Evolutionary conservation across 2,329 filamentous ascomycete species (phyloP).

Genomic region (Intubia oerlemansii): DNA sequence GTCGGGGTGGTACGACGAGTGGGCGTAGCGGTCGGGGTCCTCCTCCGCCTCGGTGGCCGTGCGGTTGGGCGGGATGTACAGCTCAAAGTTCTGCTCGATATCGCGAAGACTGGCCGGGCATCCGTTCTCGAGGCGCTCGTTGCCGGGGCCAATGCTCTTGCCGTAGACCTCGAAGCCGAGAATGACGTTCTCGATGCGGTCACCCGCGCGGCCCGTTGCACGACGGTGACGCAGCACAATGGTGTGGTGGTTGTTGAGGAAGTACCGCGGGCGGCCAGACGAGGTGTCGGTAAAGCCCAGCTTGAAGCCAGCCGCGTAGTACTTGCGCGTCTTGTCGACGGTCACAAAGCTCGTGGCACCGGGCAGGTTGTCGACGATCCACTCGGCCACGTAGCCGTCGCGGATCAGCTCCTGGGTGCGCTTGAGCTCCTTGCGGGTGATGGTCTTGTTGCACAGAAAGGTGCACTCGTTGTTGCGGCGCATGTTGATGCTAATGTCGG

Average conservation of each 20-base stretch:
- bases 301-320: constrained; percentile 82
- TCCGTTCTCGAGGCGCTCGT: constrained; percentile 37
- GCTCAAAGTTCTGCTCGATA: constrained; percentile 42
- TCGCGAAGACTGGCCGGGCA: constrained; percentile 47
- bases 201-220: constrained; percentile 46
- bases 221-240: constrained; percentile 61
- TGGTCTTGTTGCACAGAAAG: constrained; percentile 47
- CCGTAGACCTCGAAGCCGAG: constrained; percentile 82
- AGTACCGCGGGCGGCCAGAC: constrained; percentile 39
- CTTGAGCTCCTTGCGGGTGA: constrained; percentile 42
- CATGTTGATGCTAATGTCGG: constrained; percentile 66
- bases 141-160: constrained; percentile 49
- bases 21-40: constrained; percentile 22
- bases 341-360: constrained; percentile 79
- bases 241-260: constrained; percentile 74
- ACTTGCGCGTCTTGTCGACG: constrained; percentile 64
- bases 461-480: constrained; percentile 52
- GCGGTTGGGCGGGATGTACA: constrained; percentile 43
- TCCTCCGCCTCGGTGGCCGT: constrained; percentile 32
- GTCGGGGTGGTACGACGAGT: constrained; percentile 36
- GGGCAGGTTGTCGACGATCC: constrained; percentile 83
- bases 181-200: constrained; percentile 54
- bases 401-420: constrained; percentile 51
- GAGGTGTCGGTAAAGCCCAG: constrained; percentile 55
- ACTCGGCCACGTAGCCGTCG: constrained; percentile 71